Base-by-base conservation (phyloP, 139 green algal species). In the Micromonas pusilla region DNA sequence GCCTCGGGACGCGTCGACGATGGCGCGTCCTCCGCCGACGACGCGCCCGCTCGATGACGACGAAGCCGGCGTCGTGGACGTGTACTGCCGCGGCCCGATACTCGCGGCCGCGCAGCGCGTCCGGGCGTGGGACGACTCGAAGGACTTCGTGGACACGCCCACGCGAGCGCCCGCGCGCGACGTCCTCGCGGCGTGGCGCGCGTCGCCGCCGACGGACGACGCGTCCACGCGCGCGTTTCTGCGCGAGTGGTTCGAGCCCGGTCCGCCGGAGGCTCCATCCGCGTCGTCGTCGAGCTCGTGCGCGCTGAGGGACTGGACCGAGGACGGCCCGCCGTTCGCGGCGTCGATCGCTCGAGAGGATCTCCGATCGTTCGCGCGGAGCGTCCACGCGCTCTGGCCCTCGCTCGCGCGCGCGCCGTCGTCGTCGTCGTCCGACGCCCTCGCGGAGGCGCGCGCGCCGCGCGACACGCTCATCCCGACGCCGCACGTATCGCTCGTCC, bases 401-500 rank as follows among this genome's bases (percentile, higher is more conserved):
- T 70, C 31, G 20, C 31, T 70, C 28, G 63, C 63, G 63, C 63
- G 63, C 23, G 20, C 28, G 16, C 28, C 31, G n/a, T 39, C 63
- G 23, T 28, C 63, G 63, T 31, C 23, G 63, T 20, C 9, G 66
- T n/a, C 31, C 31, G 20, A 39, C 3, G 21, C 68, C 5, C 2
- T 23, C 68, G 38, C 23, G 68, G 23, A n/a, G 4, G 9, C 60
- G 25, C 37, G 6, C n/a, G 19, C 5, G 37, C 37, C 23, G 36
- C 30, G 23, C 0, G 60, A 34, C 3, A 63, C 23, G 25, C 62
- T 30, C 20, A 60, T 75, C 23, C 36, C 21, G 4, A 25, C 62
- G 5, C 68, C 68, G 4, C 33, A 36, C 37, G 26, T 26, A 23
- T 34, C 68, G 6, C 77, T 96, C 13, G 80, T 98, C 0, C 89